These are phyloP conservation scores for Globisporangium orthogonon DNA, from an alignment of 352 stramenopile species.

Conservation along the genomic window DNA sequence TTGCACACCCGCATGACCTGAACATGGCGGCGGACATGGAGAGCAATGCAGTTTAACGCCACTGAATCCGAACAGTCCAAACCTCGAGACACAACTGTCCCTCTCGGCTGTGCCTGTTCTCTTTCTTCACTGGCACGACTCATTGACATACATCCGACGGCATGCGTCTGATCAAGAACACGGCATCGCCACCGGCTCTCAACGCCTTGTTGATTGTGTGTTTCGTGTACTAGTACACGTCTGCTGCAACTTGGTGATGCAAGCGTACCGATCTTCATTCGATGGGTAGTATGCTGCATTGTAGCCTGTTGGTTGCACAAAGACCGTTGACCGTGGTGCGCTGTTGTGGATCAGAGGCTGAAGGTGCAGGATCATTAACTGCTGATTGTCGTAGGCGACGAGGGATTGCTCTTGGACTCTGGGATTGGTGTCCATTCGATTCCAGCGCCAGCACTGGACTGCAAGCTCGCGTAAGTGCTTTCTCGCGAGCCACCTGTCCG, in stretches of 20 bases:
- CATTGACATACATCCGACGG: too few relatives aligned
- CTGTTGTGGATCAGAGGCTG: background rate
- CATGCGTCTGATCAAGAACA: too few relatives aligned
- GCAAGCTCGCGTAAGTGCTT: conserved; percentile 7
- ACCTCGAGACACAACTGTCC: too few relatives aligned
- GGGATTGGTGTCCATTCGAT: background rate
- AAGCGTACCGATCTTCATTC: conserved; percentile 6
- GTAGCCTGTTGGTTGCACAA: too few relatives aligned
- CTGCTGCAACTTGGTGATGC: conserved; percentile 11
- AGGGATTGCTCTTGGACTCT: background rate
- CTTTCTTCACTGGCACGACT: too few relatives aligned
- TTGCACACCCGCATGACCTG: too few relatives aligned
- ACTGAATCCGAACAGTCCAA: too few relatives aligned
- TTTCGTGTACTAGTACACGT: conserved; percentile 13
- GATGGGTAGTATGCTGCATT: background rate
- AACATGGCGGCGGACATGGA: too few relatives aligned
- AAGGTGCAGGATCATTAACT: background rate
- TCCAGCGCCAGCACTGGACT: background rate
- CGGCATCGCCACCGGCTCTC: background rate
- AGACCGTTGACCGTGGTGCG: too few relatives aligned
- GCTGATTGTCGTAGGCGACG: background rate
- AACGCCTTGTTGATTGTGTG: conserved; percentile 5
- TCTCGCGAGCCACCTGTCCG: conserved; percentile 5
- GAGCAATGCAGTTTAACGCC: too few relatives aligned
- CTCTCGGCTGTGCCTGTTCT: too few relatives aligned